Evolutionary conservation across 495 filamentous ascomycete species (phyloP), one percentile per base, ranked within the genome.

Genomic region (Echria macrotheca): DNA sequence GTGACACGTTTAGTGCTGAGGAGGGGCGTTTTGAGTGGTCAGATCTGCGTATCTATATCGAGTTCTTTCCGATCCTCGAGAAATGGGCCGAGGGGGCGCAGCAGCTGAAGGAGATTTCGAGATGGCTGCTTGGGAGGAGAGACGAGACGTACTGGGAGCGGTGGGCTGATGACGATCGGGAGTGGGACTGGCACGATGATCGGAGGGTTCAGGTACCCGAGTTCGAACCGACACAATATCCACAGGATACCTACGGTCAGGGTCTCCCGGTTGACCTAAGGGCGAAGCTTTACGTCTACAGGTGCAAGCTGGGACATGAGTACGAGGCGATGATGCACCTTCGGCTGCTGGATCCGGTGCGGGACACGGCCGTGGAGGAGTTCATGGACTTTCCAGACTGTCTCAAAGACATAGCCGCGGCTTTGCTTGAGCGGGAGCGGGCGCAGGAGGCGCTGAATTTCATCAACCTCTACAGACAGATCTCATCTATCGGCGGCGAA

Each of bases 251-350:
- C 0, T 97, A 96, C 58, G 88, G 88, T 2, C 64, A 75, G 25
- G 83, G 84, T 1, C 73, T 98, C 11, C 93, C 93, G 0, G 58
- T 87, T 3, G 91, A 96, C 51, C 62, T 97, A 26, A 80, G 90
- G n/a, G 79, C 88, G 12, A 95, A 89, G 65, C 69, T 98, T 50
- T 91, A 88, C 8, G 58, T 93, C 3, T 94, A 85, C 63, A 79
- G 94, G 19, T 64, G 94, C 26, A 82, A 80, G 39, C 70, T 86
- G 54, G 80, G 79, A 0, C 63, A 90, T 47, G 66, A 82, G 29
- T 68, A 77, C n/a, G 91, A 97, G 69, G 90, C 89, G 15, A 68
- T 86, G 66, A 54, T 47, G 54, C 71, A 70, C 31, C 49, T 70
- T 39, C 47, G 40, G 48, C 80, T 79, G 66, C 71, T 91, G 21